These are phyloP conservation scores for Echinochloa phyllopogon DNA, from an alignment of 176 grass and related monocot genomes.

Conservation along the genomic window DNA sequence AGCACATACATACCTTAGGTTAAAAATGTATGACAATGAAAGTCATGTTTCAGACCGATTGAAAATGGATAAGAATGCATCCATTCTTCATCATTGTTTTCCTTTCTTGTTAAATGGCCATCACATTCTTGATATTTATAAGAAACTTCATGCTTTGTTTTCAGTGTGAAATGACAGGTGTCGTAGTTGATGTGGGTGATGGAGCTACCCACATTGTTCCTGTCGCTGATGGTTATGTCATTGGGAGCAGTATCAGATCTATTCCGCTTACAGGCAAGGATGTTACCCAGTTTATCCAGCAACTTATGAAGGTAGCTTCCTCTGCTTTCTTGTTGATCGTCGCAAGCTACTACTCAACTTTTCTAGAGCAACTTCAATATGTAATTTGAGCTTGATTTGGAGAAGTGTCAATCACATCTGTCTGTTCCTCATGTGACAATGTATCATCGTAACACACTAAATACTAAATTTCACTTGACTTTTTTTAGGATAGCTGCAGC, in stretches of 20 bases:
- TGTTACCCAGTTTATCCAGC: constrained; percentile 95
- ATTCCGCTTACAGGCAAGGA: constrained; percentile 97
- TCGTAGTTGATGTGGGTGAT: constrained; percentile 97
- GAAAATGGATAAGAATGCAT: neutral
- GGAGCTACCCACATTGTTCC: constrained; percentile 96
- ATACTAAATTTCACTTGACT: constrained; percentile 14
- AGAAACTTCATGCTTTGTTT: constrained; percentile 56
- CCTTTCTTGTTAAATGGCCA: constrained; percentile 30
- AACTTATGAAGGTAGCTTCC: constrained; percentile 89
- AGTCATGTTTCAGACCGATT: neutral
- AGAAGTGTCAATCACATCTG: neutral
- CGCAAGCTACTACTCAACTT: neutral
- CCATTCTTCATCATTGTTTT: neutral
- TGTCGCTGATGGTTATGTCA: constrained; percentile 99
- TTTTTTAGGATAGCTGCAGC: neutral
- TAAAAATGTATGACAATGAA: neutral
- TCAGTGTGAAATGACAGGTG: constrained; percentile 99
- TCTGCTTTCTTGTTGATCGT: constrained; percentile 20
- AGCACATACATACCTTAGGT: neutral
- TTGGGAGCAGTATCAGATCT: constrained; percentile 94
- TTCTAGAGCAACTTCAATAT: neutral
- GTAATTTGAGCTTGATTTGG: neutral
- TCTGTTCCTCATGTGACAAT: neutral
- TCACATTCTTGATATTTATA: constrained; percentile 40
- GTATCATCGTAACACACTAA: neutral